Percentiles rank a stretch among this genome's conserved stretches.
These are phyloP conservation scores for Fusarium decemcellulare DNA, from an alignment of 2,329 filamentous ascomycete species.

Conservation along the genomic window DNA sequence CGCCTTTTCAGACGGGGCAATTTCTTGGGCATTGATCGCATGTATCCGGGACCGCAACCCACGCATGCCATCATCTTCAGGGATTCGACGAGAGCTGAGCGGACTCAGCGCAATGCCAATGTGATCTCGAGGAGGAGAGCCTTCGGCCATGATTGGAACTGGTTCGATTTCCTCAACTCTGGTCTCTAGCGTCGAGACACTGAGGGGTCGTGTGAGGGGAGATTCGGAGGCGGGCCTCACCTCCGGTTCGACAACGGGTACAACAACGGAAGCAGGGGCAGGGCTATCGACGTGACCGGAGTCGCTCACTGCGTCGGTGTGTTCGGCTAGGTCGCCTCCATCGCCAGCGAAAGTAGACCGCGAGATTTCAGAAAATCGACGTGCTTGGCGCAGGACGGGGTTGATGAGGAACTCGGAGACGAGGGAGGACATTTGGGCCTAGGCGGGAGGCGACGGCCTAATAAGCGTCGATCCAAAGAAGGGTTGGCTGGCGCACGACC, in stretches of 20 bases:
- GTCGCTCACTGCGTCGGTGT: constrained; percentile 41
- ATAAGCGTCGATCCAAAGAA: constrained; percentile 29
- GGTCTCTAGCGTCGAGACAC: constrained; percentile 53
- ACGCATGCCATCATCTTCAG: constrained; percentile 86
- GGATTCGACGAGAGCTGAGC: constrained; percentile 60
- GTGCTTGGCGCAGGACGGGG: constrained; percentile 75
- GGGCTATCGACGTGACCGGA: constrained; percentile 35
- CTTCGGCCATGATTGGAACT: constrained; percentile 39
- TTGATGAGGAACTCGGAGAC: constrained; percentile 77
- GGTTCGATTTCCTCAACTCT: constrained; percentile 48
- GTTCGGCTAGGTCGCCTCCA: constrained; percentile 48
- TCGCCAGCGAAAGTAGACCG: constrained; percentile 55
- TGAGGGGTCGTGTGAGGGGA: constrained; percentile 49
- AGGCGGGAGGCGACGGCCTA: constrained; percentile 29
- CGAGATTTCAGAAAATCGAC: constrained; percentile 71
- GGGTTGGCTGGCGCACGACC: neutral
- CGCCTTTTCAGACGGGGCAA: constrained; percentile 76
- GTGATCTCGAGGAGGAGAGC: constrained; percentile 49
- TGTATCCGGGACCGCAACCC: constrained; percentile 77
- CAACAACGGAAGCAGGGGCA: constrained; percentile 28
- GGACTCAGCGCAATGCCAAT: constrained; percentile 52
- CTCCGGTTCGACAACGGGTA: constrained; percentile 15
- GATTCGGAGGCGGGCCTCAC: constrained; percentile 43
- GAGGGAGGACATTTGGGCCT: constrained; percentile 69
- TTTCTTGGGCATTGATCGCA: constrained; percentile 73